Evolutionary conservation across 2,329 filamentous ascomycete genomes (phyloP), one percentile per base, ranked within the genome.

Genomic region (Pseudogymnoascus sp.): DNA sequence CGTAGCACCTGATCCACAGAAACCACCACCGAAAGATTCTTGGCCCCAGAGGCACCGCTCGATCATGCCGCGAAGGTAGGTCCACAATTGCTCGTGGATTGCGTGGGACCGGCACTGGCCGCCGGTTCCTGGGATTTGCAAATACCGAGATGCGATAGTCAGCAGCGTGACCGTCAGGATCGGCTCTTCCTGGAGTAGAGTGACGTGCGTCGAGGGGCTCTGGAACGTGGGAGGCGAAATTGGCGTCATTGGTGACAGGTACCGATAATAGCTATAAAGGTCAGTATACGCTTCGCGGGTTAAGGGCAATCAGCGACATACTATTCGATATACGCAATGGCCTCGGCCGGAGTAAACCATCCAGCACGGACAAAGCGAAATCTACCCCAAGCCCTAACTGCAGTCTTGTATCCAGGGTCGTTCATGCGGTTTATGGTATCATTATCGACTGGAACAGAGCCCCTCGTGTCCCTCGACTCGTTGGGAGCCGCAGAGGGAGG

Each of bases 81-180:
- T 90, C 95, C 95, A 99, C 4, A 97, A 83, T 74, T 96, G 92
- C 70, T 97, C 91, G 68, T 97, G 95, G 62, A 99, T 96, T 59
- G 91, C 89, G 70, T 95, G 91, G 0, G 92, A 91, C 60, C 95
- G 87, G 59, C 91, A 96, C 66, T 88, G 82, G 0, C 90, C 89
- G 2, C 91, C 92, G 0, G 93, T 87, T 1, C 91, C 91, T 19
- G 87, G 83, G 59, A 96, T 86, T 65, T 85, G 85, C 73, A 89
- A 88, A 73, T 97, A 96, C 60, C 95, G 86, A 4, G 93, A 96
- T 1, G 95, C 85, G 62, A 97, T 95, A 7, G 93, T 96, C 64
- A 99, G 82, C 33, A 99, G 85, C 0, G 93, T 96, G 37, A 97
- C 89, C 1, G 91, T 89, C 10, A 99, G 82, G 71, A 97, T 95